Percentiles rank a stretch among this genome's conserved stretches.
Evolutionary conservation across 163 green algal species (phyloP).

Genomic region (Scenedesmus sp.): DNA sequence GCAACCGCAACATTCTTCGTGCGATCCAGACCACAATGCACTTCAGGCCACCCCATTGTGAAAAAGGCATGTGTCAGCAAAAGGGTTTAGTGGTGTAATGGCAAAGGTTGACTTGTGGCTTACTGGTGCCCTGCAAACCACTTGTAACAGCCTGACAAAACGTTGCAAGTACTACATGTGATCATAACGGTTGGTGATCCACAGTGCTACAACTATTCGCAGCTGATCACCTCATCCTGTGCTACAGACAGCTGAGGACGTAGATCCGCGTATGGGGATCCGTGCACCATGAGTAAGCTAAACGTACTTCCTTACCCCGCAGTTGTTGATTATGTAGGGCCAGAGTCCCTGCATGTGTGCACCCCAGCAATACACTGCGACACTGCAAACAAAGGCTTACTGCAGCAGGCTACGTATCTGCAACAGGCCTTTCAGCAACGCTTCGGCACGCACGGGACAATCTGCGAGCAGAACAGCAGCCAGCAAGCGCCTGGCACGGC

Average conservation of each 20-base stretch:
- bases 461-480: background rate
- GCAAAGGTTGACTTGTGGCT: background rate
- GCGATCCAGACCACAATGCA: background rate
- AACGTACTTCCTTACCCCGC: slow-evolving; percentile 33
- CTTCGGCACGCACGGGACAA: background rate
- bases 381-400: background rate
- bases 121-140: background rate
- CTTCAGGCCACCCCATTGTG: background rate
- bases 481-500: background rate
- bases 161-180: background rate
- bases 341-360: background rate
- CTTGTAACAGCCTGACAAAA: background rate
- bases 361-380: background rate
- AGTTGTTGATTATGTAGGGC: slow-evolving; percentile 26
- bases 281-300: background rate
- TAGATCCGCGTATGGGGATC: background rate
- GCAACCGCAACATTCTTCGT: no score
- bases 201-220: background rate
- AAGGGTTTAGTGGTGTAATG: background rate
- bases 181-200: background rate
- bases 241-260: background rate
- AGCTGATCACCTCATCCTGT: slow-evolving; percentile 14
- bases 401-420: slow-evolving; percentile 12
- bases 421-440: slow-evolving; percentile 29
- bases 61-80: background rate